Conservation (phyloP, 2,329 filamentous ascomycete species). For the Nakataea oryzae region DNA sequence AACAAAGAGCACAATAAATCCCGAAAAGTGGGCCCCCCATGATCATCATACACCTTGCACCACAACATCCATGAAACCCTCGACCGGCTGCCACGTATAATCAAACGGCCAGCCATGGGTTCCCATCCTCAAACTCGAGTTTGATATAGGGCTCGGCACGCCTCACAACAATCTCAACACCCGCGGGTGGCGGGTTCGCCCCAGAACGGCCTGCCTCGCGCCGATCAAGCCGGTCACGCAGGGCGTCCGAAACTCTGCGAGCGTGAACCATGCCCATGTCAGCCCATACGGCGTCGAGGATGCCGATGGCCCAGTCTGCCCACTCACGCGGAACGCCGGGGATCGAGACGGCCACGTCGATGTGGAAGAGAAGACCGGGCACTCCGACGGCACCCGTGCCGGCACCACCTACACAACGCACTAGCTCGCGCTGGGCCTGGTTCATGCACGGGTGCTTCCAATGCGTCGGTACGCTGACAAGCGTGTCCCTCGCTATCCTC, state of each 20-base stretch:
- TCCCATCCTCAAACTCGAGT: neutral
- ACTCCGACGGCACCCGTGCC: constrained; percentile 37
- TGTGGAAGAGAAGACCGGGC: constrained; percentile 36
- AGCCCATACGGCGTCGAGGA: constrained; percentile 37
- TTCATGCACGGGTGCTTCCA: constrained; percentile 38
- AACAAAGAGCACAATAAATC: neutral
- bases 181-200: too few species aligned
- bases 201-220: too few species aligned
- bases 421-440: constrained; percentile 13
- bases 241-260: constrained; percentile 27
- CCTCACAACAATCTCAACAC: neutral
- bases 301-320: constrained; percentile 32
- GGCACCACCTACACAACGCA: constrained; percentile 18
- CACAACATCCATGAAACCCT: neutral
- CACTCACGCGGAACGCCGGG: constrained; percentile 29
- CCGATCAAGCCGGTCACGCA: constrained; percentile 7
- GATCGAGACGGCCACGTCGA: constrained; percentile 35
- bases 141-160: neutral
- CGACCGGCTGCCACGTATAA: too few species aligned
- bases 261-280: constrained; percentile 42
- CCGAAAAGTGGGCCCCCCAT: too few species aligned
- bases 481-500: constrained; percentile 29
- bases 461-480: constrained; percentile 36
- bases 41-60: neutral
- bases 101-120: too few species aligned